Conservation (phyloP, 805 yeast species). For the Dipodascopsis uninucleata region DNA sequence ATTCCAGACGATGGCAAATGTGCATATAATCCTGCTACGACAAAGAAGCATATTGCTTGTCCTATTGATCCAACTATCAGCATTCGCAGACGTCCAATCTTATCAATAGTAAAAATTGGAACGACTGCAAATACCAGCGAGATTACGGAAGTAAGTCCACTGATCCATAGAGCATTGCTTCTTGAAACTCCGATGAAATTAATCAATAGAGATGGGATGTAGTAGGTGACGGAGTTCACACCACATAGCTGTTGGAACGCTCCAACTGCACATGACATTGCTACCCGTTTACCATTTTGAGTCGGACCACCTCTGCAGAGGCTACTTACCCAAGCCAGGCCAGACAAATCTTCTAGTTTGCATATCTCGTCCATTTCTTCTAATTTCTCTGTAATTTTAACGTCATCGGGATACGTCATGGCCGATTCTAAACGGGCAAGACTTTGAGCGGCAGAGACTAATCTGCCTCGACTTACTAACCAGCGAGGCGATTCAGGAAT, state of each 20-base stretch:
- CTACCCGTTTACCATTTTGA: constrained; percentile 12
- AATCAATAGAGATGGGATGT: constrained; percentile 77
- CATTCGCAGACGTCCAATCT: constrained; percentile 18
- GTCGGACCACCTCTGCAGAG: constrained; percentile 18
- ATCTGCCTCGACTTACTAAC: constrained; percentile 64
- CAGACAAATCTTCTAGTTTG: constrained; percentile 13
- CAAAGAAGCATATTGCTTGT: constrained; percentile 16
- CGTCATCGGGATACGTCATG: constrained; percentile 31
- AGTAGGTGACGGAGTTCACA: constrained; percentile 93
- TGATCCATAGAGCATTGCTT: constrained; percentile 18
- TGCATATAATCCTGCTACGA: constrained; percentile 45
- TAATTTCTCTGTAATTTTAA: constrained; percentile 2
- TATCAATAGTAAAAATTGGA: constrained; percentile 16
- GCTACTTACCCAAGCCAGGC: constrained; percentile 16
- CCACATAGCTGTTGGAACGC: constrained; percentile 97
- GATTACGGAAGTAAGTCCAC: constrained; percentile 16
- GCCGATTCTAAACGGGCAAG: constrained; percentile 3
- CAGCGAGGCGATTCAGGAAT: constrained; percentile 88
- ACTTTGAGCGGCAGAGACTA: constrained; percentile 62
- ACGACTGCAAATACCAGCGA: constrained; percentile 15
- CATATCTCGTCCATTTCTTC: constrained; percentile 18
- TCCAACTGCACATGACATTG: too few species aligned
- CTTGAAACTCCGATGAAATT: constrained; percentile 19
- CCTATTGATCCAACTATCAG: constrained; percentile 13
- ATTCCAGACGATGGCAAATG: constrained; percentile 71